These are phyloP conservation scores for Neurospora sp. DNA, from an alignment of 495 filamentous ascomycete species.

Conservation along the genomic window DNA sequence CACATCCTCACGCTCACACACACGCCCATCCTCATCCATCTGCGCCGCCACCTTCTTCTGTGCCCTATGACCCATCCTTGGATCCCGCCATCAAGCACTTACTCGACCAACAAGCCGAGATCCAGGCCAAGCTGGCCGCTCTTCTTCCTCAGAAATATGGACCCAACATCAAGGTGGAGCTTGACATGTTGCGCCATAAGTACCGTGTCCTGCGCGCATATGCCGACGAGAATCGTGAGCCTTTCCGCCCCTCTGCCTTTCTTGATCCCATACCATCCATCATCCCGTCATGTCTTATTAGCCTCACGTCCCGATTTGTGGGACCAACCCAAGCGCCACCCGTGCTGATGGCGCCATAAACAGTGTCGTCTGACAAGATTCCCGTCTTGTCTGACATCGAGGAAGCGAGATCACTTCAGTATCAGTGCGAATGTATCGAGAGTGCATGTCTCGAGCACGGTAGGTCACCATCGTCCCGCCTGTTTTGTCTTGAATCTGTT, in stretches of 20 bases:
- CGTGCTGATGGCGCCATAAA: conserved; percentile 20
- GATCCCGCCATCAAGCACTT: conserved; percentile 36
- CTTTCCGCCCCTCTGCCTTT: conserved; percentile 5
- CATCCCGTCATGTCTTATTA: background rate
- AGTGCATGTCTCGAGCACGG: conserved; percentile 36
- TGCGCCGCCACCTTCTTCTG: conserved; percentile 1
- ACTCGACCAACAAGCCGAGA: conserved; percentile 39
- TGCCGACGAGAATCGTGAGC: conserved; percentile 35
- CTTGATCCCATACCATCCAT: background rate
- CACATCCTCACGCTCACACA: background rate
- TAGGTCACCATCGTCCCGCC: conserved; percentile 17
- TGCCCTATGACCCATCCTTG: conserved; percentile 27
- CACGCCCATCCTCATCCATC: background rate
- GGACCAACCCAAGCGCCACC: background rate
- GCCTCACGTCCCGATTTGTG: background rate
- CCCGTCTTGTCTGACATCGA: conserved; percentile 37
- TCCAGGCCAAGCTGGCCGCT: conserved; percentile 35
- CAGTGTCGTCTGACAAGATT: conserved; percentile 33
- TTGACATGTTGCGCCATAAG: conserved; percentile 39
- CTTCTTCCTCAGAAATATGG: conserved; percentile 35
- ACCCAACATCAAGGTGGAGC: conserved; percentile 32
- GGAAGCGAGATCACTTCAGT: conserved; percentile 37
- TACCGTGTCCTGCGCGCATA: conserved; percentile 32
- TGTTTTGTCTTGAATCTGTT: conserved; percentile 1
- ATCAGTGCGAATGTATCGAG: conserved; percentile 41